These are phyloP conservation scores for Eucalyptus cladocalyx DNA, from an alignment of 345 rosid genomes.

Conservation along the genomic window DNA sequence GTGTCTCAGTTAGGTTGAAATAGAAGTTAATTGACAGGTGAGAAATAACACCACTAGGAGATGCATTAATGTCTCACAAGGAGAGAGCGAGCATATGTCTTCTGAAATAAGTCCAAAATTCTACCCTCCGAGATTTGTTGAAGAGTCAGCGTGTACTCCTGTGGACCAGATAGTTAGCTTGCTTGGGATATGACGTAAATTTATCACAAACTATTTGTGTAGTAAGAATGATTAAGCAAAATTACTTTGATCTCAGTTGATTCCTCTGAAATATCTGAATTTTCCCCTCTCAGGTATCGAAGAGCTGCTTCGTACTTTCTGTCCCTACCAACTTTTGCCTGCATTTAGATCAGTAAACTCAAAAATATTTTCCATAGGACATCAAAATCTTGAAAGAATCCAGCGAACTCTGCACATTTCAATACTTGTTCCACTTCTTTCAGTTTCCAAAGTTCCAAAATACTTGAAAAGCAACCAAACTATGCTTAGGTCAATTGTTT, in stretches of 20 bases:
- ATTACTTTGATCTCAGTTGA: constrained; percentile 26
- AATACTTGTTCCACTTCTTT: background rate
- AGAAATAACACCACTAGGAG: background rate
- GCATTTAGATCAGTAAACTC: background rate
- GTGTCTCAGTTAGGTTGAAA: background rate
- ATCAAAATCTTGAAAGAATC: background rate
- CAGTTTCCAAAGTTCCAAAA: background rate
- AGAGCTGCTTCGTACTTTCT: constrained; percentile 15
- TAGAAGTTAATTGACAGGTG: background rate
- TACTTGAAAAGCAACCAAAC: background rate
- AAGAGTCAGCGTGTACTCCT: constrained; percentile 23
- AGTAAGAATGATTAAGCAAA: background rate
- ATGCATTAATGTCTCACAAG: constrained; percentile 4
- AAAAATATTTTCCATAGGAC: background rate
- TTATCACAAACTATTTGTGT: background rate
- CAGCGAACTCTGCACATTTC: background rate
- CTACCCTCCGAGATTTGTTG: constrained; percentile 10
- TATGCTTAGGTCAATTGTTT: background rate
- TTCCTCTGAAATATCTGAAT: constrained; percentile 24
- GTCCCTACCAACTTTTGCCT: constrained; percentile 25
- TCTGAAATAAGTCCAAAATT: constrained; percentile 20
- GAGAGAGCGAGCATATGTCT: constrained; percentile 26
- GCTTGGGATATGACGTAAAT: background rate
- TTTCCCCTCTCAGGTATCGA: constrained; percentile 15
- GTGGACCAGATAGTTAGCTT: background rate